Percentiles rank a stretch among this genome's conserved stretches.
Conservation (phyloP, 1,284 basidiomycete genomes). For the Ustilago cynodontis region DNA sequence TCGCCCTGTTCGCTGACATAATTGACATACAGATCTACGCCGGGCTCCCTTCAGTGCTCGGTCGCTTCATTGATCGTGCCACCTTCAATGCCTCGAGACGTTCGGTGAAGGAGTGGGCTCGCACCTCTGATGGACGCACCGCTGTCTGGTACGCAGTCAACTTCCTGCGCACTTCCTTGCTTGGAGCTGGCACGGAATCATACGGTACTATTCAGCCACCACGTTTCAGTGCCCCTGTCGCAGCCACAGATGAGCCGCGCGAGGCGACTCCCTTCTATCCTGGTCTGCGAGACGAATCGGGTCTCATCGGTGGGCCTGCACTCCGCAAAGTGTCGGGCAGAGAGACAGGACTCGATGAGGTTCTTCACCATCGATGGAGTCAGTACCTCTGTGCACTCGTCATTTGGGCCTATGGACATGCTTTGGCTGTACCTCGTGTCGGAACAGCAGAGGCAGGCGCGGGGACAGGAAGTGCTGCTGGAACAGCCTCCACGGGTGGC, state of each 20-base stretch:
- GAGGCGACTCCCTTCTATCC: constrained; percentile 11
- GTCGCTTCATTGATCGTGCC: constrained; percentile 57
- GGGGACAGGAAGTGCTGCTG: neutral
- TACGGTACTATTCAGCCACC: constrained; percentile 44
- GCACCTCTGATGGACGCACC: constrained; percentile 43
- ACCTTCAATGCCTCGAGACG: constrained; percentile 53
- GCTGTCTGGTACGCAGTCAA: constrained; percentile 57
- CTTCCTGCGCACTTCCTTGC: constrained; percentile 47
- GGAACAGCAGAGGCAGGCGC: constrained; percentile 11
- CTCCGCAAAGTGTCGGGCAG: constrained; percentile 27
- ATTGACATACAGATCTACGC: constrained; percentile 61
- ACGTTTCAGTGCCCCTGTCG: constrained; percentile 7
- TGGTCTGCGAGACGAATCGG: constrained; percentile 16
- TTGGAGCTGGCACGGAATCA: constrained; percentile 38
- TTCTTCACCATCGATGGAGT: constrained; percentile 56
- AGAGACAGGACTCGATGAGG: constrained; percentile 48
- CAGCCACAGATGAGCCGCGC: constrained; percentile 18
- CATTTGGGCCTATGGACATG: constrained; percentile 59
- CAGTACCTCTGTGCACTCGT: constrained; percentile 57
- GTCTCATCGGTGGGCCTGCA: constrained; percentile 6
- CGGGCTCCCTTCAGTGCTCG: constrained; percentile 55
- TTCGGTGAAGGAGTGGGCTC: constrained; percentile 56
- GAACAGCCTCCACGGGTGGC: constrained; percentile 7
- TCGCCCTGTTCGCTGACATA: constrained; percentile 55
- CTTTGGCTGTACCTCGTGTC: constrained; percentile 37